phyloP scores from a whole-genome alignment of 202 grass and related monocot species.

The Dendrocalamus latiflorus region DNA sequence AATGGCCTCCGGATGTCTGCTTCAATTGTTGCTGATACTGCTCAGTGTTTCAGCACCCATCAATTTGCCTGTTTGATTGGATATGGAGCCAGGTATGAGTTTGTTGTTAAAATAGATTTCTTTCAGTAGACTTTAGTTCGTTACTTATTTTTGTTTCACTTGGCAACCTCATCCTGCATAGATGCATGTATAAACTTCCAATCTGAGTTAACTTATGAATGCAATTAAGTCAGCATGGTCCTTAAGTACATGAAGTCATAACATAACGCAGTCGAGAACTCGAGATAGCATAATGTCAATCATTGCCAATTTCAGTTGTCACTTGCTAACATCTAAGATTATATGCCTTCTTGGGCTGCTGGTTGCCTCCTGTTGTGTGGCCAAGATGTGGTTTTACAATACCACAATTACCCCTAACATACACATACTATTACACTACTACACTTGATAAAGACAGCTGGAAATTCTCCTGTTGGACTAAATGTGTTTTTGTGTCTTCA shows the following conservation, averaged over 20 bases:
- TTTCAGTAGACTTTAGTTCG: background rate
- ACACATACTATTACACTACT: background rate
- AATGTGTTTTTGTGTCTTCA: background rate
- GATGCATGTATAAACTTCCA: background rate
- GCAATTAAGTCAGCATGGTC: background rate
- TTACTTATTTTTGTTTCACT: background rate
- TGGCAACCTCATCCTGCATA: slow-evolving; percentile 23
- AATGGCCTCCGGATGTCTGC: slow-evolving; percentile 96
- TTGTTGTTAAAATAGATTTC: slow-evolving; percentile 17
- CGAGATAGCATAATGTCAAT: background rate
- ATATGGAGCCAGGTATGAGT: slow-evolving; percentile 92
- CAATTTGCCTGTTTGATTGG: slow-evolving; percentile 99
- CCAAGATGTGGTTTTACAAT: too few relatives aligned
- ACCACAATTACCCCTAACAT: background rate
- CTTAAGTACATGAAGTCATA: slow-evolving; percentile 5
- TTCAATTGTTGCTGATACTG: slow-evolving; percentile 95
- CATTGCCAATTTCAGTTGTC: background rate
- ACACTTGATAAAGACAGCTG: background rate
- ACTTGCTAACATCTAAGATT: background rate
- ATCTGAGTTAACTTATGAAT: slow-evolving; percentile 9
- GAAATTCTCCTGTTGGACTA: background rate
- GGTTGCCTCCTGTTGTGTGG: too few relatives aligned
- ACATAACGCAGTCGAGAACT: background rate
- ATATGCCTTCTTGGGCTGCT: too few relatives aligned
- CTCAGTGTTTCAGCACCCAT: slow-evolving; percentile 99